Evolutionary conservation across 2,329 filamentous ascomycete species (phyloP).

Genomic region (Alternaria incomplexa): DNA sequence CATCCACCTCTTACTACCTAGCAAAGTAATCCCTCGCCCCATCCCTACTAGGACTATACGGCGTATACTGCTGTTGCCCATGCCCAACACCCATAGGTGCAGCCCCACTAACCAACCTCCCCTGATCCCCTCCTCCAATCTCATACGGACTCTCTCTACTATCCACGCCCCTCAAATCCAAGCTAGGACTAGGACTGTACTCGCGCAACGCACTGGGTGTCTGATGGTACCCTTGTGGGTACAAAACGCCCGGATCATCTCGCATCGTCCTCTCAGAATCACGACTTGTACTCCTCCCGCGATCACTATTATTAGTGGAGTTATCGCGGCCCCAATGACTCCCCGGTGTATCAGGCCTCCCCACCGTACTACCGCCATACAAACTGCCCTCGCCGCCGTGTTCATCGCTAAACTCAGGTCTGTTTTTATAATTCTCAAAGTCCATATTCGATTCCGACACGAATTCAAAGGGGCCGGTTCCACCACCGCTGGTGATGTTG

Average conservation of each 20-base stretch:
- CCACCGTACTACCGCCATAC: constrained; percentile 63
- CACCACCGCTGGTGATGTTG: constrained; percentile 3
- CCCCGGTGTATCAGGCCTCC: constrained; percentile 67
- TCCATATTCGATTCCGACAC: constrained; percentile 86
- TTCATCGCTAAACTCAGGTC: constrained; percentile 84
- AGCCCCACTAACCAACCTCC: constrained; percentile 34
- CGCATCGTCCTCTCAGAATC: constrained; percentile 37
- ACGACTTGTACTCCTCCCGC: constrained; percentile 29
- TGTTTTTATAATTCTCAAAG: constrained; percentile 90
- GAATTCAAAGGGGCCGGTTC: constrained; percentile 75
- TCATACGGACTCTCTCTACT: constrained; percentile 36
- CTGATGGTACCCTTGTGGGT: constrained; percentile 56
- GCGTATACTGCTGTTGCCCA: constrained; percentile 23
- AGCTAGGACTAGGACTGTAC: constrained; percentile 49
- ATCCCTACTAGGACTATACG: constrained; percentile 36
- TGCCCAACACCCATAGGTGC: constrained; percentile 40
- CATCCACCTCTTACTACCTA: not conserved
- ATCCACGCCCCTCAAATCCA: constrained; percentile 23
- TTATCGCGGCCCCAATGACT: constrained; percentile 26
- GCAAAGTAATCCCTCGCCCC: constrained; percentile 31
- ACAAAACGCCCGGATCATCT: constrained; percentile 46
- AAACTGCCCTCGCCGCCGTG: constrained; percentile 72
- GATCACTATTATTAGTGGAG: constrained; percentile 6
- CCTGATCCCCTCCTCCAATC: constrained; percentile 26
- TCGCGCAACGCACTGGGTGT: constrained; percentile 52